phyloP scores from a whole-genome alignment of 2,329 filamentous ascomycete genomes.

The Aspergillus melleus region DNA sequence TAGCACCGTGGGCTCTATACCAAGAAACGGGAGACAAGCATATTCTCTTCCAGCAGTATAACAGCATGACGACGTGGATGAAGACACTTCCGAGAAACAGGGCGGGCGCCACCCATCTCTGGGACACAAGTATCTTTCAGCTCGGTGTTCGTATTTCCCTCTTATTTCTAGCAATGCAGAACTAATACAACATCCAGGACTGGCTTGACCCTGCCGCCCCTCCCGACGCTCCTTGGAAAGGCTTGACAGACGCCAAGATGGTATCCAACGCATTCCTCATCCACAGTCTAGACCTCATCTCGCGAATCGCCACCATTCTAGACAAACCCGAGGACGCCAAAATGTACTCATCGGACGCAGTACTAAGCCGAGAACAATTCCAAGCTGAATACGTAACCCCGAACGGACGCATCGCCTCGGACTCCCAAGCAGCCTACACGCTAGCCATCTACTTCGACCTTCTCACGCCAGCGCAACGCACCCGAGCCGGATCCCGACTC shows the following conservation, averaged over 20 bases:
- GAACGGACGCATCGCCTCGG: slow-evolving; percentile 24
- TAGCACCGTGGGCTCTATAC: slow-evolving; percentile 35
- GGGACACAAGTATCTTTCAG: slow-evolving; percentile 22
- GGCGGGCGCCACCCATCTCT: slow-evolving; percentile 3
- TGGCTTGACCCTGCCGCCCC: slow-evolving; percentile 42
- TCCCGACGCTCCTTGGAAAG: slow-evolving; percentile 29
- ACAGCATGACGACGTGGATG: slow-evolving; percentile 11
- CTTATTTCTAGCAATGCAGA: no score
- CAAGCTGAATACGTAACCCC: slow-evolving; percentile 26
- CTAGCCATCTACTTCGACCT: slow-evolving; percentile 31
- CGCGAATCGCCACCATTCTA: slow-evolving; percentile 20
- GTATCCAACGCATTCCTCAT: slow-evolving; percentile 37
- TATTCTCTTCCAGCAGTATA: slow-evolving; percentile 25
- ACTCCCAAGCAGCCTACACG: slow-evolving; percentile 32
- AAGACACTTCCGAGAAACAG: slow-evolving; percentile 7
- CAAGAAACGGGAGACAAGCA: slow-evolving; percentile 29
- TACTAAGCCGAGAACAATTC: slow-evolving; percentile 24
- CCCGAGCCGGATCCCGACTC: not conserved
- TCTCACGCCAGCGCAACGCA: slow-evolving; percentile 6
- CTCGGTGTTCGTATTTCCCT: slow-evolving; percentile 13
- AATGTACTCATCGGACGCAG: slow-evolving; percentile 4
- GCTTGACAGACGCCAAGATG: slow-evolving; percentile 29
- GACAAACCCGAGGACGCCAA: slow-evolving; percentile 18
- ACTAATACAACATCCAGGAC: slow-evolving; percentile 18
- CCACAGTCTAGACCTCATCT: slow-evolving; percentile 30